Evolutionary conservation across 345 rosid genomes (phyloP).

Genomic region (Ceriops zippeliana): DNA sequence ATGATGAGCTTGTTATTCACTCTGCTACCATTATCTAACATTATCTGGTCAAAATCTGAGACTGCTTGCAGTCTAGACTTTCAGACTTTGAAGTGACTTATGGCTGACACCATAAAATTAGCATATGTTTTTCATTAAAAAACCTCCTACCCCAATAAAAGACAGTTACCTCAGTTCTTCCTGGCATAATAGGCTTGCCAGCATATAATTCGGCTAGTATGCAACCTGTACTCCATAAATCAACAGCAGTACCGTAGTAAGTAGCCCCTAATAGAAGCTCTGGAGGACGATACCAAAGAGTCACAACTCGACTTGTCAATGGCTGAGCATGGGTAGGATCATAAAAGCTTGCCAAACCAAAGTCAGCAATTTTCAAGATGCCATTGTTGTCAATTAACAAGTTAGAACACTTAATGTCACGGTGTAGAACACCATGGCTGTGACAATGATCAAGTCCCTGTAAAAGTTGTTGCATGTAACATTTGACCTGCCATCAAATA

Average conservation of each 20-base stretch:
- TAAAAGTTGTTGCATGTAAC: slow-evolving; percentile 87
- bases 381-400: slow-evolving; percentile 90
- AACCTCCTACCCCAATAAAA: neutral
- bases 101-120: too few relatives aligned
- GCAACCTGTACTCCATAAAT: slow-evolving; percentile 97
- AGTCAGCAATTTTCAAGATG: slow-evolving; percentile 88
- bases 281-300: slow-evolving; percentile 98
- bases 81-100: too few relatives aligned
- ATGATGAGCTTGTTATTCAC: too few relatives aligned
- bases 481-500: slow-evolving; percentile 65
- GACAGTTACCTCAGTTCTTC: slow-evolving; percentile 87
- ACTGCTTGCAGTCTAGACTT: too few relatives aligned
- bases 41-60: too few relatives aligned
- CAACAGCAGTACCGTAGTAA: slow-evolving; percentile 79
- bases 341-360: slow-evolving; percentile 88
- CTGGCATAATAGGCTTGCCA: slow-evolving; percentile 99
- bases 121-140: too few relatives aligned
- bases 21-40: too few relatives aligned
- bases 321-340: slow-evolving; percentile 73
- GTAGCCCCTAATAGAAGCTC: slow-evolving; percentile 98
- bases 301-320: slow-evolving; percentile 92
- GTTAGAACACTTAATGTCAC: slow-evolving; percentile 97
- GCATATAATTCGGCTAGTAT: slow-evolving; percentile 92
- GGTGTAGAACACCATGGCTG: slow-evolving; percentile 85
- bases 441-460: slow-evolving; percentile 94